Percentiles rank a stretch among this genome's conserved stretches.
Evolutionary conservation across 2,329 filamentous ascomycete genomes (phyloP).

Genomic region (Claviceps sp.): DNA sequence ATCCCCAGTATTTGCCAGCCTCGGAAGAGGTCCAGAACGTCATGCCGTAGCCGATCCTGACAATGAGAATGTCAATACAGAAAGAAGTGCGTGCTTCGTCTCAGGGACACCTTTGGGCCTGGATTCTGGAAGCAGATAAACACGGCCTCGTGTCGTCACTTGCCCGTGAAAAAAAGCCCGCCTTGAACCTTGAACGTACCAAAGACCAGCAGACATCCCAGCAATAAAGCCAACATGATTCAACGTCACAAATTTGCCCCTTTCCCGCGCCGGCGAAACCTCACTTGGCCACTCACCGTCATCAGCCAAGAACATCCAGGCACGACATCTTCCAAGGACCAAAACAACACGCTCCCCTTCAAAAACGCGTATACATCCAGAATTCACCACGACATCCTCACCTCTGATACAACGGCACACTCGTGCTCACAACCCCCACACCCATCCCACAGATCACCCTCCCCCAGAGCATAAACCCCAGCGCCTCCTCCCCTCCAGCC

Average conservation of each 20-base stretch:
- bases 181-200: conserved; percentile 21
- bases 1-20: conserved; percentile 32
- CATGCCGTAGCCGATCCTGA: conserved; percentile 41
- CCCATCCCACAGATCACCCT: conserved; percentile 39
- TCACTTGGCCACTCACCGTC: conserved; percentile 24
- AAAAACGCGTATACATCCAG: not conserved
- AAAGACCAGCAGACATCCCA: conserved; percentile 40
- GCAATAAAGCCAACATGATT: conserved; percentile 46
- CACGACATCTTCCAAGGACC: too few relatives aligned
- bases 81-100: not conserved
- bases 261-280: conserved; percentile 36
- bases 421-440: conserved; percentile 40
- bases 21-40: conserved; percentile 34
- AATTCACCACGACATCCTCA: not conserved
- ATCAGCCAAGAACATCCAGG: too few relatives aligned
- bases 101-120: not conserved
- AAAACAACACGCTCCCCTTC: too few relatives aligned
- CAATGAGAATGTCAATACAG: not conserved
- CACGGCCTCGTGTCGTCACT: too few relatives aligned
- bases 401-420: conserved; percentile 41
- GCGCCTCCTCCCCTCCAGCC: conserved; percentile 25
- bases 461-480: conserved; percentile 35
- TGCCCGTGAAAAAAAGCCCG: too few relatives aligned
- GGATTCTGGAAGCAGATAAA: not conserved
- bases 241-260: conserved; percentile 43